Percentiles rank a stretch among this genome's conserved stretches.
phyloP scores from a whole-genome alignment of 179 eudicot species.

The Vitellaria paradoxa region DNA sequence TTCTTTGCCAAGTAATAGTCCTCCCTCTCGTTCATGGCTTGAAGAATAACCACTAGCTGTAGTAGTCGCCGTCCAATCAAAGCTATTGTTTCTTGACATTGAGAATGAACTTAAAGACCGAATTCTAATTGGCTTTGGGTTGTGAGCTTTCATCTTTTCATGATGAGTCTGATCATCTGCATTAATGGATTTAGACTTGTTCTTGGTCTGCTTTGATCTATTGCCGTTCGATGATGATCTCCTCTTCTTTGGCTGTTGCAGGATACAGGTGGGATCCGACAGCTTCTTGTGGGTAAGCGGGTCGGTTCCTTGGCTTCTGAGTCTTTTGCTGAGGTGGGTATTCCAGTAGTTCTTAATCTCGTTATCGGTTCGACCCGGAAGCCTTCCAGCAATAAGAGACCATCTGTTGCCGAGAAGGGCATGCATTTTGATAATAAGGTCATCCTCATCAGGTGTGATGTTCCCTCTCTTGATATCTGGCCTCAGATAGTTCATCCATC shows the following conservation, averaged over 20 bases:
- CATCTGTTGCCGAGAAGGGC: conserved; percentile 58
- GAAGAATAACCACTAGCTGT: conserved; percentile 17
- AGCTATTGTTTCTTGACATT: conserved; percentile 31
- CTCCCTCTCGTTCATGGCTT: conserved; percentile 19
- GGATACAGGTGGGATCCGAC: conserved; percentile 13
- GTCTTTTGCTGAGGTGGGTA: conserved; percentile 56
- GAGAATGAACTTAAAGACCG: conserved; percentile 25
- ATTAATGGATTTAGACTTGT: conserved; percentile 9
- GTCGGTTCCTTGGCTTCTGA: conserved; percentile 36
- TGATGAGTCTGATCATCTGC: neutral
- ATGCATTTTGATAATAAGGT: conserved; percentile 59
- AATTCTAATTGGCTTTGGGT: conserved; percentile 45
- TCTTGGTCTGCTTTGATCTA: conserved; percentile 13
- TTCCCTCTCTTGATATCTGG: conserved; percentile 74
- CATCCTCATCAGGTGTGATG: conserved; percentile 61
- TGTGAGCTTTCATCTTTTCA: conserved; percentile 27
- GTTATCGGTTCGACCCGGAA: conserved; percentile 69
- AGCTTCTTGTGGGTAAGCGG: conserved; percentile 42
- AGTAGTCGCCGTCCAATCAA: conserved; percentile 28
- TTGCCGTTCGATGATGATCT: conserved; percentile 3
- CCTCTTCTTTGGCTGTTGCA: conserved; percentile 20
- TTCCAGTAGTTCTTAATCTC: conserved; percentile 73
- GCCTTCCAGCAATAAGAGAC: conserved; percentile 64
- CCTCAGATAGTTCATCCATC: conserved; percentile 75
- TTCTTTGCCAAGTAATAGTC: conserved; percentile 13